Conservation (phyloP, 225 moss, liverwort and hornwort species). For the Sphagnum tenellum region DNA sequence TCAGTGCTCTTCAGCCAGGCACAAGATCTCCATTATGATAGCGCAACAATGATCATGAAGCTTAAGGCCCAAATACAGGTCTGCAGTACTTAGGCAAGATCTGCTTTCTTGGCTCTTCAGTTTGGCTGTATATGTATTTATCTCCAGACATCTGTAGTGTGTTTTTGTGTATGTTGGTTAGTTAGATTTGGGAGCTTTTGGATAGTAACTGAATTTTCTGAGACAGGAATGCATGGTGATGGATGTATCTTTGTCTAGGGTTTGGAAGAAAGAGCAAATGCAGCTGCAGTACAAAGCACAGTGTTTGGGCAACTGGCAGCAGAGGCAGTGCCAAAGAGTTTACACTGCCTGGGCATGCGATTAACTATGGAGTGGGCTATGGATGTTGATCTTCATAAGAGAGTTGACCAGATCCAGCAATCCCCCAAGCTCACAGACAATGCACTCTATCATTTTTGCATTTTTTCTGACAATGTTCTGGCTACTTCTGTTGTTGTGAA, state of each 20-base stretch:
- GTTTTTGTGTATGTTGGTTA: background rate
- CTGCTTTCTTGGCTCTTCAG: background rate
- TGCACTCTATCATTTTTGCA: conserved; percentile 39
- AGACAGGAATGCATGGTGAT: background rate
- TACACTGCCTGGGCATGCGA: conserved; percentile 52
- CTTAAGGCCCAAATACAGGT: conserved; percentile 46
- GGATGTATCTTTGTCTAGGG: conserved; percentile 8
- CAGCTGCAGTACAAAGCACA: conserved; percentile 47
- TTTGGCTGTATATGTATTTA: background rate
- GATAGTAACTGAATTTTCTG: background rate
- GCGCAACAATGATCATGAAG: conserved; percentile 64
- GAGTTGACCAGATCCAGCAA: background rate
- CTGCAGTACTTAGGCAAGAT: background rate
- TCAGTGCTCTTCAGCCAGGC: conserved; percentile 32
- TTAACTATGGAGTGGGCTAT: conserved; percentile 41
- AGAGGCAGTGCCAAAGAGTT: conserved; percentile 51
- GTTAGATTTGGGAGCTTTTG: background rate
- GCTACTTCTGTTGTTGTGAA: conserved; percentile 48
- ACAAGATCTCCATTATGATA: conserved; percentile 56
- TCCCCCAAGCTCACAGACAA: conserved; percentile 39
- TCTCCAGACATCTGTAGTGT: background rate
- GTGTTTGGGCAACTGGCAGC: conserved; percentile 63
- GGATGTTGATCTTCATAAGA: conserved; percentile 12
- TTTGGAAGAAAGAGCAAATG: conserved; percentile 50
- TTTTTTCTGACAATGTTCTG: conserved; percentile 56